Evolutionary conservation across 1,284 basidiomycete species (phyloP).

Genomic region (Microbotryomycetes sp.): DNA sequence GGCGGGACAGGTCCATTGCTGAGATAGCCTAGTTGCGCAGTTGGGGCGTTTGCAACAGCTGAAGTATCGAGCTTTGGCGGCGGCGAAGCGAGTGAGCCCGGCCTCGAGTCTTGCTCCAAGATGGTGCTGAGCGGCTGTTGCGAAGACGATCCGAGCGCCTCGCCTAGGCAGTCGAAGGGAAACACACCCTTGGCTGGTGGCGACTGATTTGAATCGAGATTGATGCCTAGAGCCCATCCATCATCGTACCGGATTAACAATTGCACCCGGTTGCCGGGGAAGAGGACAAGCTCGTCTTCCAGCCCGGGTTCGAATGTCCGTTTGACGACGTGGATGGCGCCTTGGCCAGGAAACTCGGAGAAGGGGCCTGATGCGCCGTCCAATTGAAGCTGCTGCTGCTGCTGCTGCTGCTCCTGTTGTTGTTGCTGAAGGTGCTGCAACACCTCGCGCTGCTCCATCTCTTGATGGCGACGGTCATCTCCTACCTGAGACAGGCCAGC

Average conservation of each 20-base stretch:
- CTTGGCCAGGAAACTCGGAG: slow-evolving; percentile 32
- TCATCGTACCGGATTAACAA: slow-evolving; percentile 36
- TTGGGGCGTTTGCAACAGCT: not conserved
- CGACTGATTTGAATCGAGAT: slow-evolving; percentile 11
- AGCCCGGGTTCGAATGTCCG: slow-evolving; percentile 34
- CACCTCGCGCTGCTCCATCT: slow-evolving; percentile 23
- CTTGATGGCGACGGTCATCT: no score
- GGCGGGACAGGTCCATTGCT: not conserved
- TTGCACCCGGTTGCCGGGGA: slow-evolving; percentile 34
- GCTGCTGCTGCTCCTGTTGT: not conserved
- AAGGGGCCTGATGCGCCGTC: slow-evolving; percentile 23
- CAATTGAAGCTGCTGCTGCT: not conserved
- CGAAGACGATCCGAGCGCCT: not conserved
- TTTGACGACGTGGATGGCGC: slow-evolving; percentile 31
- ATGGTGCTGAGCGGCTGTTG: not conserved
- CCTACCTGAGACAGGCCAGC: no score
- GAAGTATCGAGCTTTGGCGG: not conserved
- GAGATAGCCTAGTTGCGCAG: not conserved
- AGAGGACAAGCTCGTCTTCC: slow-evolving; percentile 35
- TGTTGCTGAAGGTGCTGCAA: slow-evolving; percentile 6
- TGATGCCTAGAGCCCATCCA: slow-evolving; percentile 34
- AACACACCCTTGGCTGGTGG: slow-evolving; percentile 31
- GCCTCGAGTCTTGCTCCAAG: not conserved
- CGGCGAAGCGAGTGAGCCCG: not conserved
- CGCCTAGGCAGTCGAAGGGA: slow-evolving; percentile 36